Percentiles rank a stretch among this genome's conserved stretches.
Conservation (phyloP, 345 rosid genomes). For the Rhizophora apiculata region DNA sequence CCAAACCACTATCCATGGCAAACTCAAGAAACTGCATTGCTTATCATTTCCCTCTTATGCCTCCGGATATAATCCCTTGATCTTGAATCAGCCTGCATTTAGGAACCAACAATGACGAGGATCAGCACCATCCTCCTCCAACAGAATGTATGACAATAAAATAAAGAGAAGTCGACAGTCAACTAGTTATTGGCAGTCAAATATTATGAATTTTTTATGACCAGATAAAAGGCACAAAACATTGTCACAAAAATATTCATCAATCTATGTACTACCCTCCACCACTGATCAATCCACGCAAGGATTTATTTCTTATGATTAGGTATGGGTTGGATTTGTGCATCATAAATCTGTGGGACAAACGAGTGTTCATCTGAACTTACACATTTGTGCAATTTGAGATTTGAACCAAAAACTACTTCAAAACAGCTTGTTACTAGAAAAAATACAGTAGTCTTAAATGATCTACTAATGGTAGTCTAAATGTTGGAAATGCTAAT, state of each 20-base stretch:
- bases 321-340: not conserved
- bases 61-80: constrained; percentile 60
- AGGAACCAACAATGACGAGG: not conserved
- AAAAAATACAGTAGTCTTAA: too few relatives aligned
- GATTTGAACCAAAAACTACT: not conserved
- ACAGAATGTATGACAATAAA: not conserved
- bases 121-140: constrained; percentile 1
- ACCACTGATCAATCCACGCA: not conserved
- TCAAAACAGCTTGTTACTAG: too few relatives aligned
- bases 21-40: constrained; percentile 17
- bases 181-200: not conserved
- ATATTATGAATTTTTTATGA: not conserved
- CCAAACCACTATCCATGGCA: constrained; percentile 15
- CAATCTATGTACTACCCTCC: constrained; percentile 1
- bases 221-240: not conserved
- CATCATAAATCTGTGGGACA: not conserved
- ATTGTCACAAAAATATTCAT: not conserved
- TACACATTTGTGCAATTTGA: not conserved
- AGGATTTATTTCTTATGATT: too few relatives aligned
- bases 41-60: constrained; percentile 30
- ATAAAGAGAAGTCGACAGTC: not conserved
- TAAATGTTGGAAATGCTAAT: not conserved
- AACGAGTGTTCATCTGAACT: not conserved
- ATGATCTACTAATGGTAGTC: not conserved
- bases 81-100: constrained; percentile 70